These are phyloP conservation scores for Marasmius fiardii DNA, from an alignment of 1,284 basidiomycete species.

Conservation along the genomic window DNA sequence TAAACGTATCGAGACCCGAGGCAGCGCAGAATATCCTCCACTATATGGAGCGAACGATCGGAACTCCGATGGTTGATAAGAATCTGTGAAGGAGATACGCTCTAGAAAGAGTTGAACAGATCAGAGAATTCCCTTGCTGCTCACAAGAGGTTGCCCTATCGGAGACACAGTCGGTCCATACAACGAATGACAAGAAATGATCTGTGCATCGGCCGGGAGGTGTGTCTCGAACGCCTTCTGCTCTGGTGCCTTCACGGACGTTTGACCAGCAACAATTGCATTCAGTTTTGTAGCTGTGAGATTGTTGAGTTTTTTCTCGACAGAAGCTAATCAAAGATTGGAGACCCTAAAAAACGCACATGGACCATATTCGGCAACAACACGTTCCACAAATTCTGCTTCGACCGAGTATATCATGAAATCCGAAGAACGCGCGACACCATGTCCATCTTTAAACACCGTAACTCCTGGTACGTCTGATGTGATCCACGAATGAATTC, in stretches of 20 bases:
- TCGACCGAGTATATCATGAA: conserved; percentile 94
- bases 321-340: too few relatives aligned
- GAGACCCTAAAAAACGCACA: too few relatives aligned
- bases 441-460: conserved; percentile 77
- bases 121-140: conserved; percentile 5
- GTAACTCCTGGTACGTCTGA: conserved; percentile 55
- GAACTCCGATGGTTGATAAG: conserved; percentile 87
- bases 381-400: conserved; percentile 82
- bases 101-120: not conserved
- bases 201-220: conserved; percentile 83
- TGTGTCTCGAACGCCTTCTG: conserved; percentile 86
- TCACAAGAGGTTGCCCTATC: conserved; percentile 87
- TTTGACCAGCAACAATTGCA: conserved; percentile 93
- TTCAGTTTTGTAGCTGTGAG: conserved; percentile 83
- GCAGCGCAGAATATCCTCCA: conserved; percentile 83
- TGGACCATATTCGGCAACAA: conserved; percentile 88
- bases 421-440: conserved; percentile 82
- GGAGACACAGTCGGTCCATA: conserved; percentile 93
- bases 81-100: conserved; percentile 47
- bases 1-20: conserved; percentile 89
- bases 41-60: conserved; percentile 69
- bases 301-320: not conserved
- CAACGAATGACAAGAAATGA: conserved; percentile 92
- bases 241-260: conserved; percentile 96
- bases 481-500: conserved; percentile 7